Evolutionary conservation across 805 yeast genomes (phyloP).

Genomic region (Candida xiaguanensis): DNA sequence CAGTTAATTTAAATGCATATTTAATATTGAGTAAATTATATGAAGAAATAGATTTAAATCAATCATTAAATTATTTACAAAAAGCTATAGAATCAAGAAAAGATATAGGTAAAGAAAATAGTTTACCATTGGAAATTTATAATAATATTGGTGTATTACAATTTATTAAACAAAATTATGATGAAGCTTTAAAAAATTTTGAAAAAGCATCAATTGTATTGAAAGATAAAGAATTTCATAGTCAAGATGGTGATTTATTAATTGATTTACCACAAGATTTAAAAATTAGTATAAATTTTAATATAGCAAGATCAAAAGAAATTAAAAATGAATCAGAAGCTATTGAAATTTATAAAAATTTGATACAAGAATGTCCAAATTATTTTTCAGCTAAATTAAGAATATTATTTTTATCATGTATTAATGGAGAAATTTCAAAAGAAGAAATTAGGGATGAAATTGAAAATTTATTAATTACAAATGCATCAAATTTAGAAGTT

Average conservation of each 20-base stretch:
- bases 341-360: constrained; percentile 46
- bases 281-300: constrained; percentile 44
- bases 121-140: constrained; percentile 53
- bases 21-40: constrained; percentile 65
- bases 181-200: constrained; percentile 56
- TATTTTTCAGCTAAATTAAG: constrained; percentile 77
- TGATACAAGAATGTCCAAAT: constrained; percentile 60
- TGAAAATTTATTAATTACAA: constrained; percentile 47
- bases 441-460: constrained; percentile 52
- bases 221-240: constrained; percentile 22
- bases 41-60: constrained; percentile 60
- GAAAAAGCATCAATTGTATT: constrained; percentile 43
- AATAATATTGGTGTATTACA: constrained; percentile 86
- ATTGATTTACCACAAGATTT: constrained; percentile 26
- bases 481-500: constrained; percentile 68
- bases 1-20: constrained; percentile 59
- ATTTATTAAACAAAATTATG: constrained; percentile 58
- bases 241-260: constrained; percentile 39
- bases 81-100: constrained; percentile 54
- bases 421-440: constrained; percentile 38
- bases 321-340: constrained; percentile 37
- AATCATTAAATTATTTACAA: constrained; percentile 60
- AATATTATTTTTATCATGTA: constrained; percentile 55
- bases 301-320: constrained; percentile 75
- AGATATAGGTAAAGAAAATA: constrained; percentile 33